Evolutionary conservation across 2,329 filamentous ascomycete genomes (phyloP).

Genomic region (Colletotrichum lindemuthianum): DNA sequence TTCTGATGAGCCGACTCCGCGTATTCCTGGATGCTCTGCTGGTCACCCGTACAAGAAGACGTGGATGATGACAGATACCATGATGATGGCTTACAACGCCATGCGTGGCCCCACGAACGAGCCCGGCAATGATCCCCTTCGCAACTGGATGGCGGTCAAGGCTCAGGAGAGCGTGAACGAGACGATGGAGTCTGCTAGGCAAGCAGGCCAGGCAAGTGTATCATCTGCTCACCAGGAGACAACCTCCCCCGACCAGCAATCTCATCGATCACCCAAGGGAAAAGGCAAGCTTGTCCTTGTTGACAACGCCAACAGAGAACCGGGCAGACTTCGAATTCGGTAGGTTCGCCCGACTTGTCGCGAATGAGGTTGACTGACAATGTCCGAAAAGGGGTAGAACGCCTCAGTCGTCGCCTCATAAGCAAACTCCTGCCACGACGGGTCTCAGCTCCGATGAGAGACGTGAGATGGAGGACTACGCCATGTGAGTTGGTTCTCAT

Average conservation of each 20-base stretch:
- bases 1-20: conserved; percentile 15
- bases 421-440: not conserved
- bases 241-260: no score
- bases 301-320: no score
- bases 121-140: conserved; percentile 40
- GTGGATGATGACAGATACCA: conserved; percentile 40
- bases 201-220: not conserved
- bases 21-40: conserved; percentile 32
- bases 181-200: not conserved
- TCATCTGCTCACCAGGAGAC: no score
- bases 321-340: no score
- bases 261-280: no score
- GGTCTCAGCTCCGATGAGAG: not conserved
- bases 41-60: conserved; percentile 30
- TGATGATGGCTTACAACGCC: conserved; percentile 45
- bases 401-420: not conserved
- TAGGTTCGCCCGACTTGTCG: no score
- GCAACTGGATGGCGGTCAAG: conserved; percentile 40
- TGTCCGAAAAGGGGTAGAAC: not conserved
- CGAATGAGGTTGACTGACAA: no score
- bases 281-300: no score
- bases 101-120: conserved; percentile 45
- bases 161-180: conserved; percentile 11
- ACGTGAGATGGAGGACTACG: conserved; percentile 2
- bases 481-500: conserved; percentile 7